phyloP scores from a whole-genome alignment of 2,329 filamentous ascomycete species.

The Alternaria solani region DNA sequence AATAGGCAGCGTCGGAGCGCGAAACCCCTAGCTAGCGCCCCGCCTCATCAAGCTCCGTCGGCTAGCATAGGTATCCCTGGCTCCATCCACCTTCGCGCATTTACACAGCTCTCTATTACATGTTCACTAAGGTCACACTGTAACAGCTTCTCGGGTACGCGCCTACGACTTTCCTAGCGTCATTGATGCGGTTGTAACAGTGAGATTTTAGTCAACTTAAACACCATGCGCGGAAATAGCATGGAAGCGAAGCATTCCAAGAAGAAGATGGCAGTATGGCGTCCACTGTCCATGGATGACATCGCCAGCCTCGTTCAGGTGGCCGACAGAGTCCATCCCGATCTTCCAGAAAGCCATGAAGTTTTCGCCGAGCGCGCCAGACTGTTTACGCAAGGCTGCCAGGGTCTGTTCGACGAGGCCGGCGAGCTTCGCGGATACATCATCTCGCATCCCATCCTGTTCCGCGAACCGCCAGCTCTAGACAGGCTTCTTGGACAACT shows the following conservation, averaged over 20 bases:
- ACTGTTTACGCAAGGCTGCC: conserved; percentile 25
- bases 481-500: not conserved
- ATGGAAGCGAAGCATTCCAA: not conserved
- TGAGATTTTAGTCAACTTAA: not conserved
- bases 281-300: conserved; percentile 10
- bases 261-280: conserved; percentile 8
- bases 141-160: not conserved
- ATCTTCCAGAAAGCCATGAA: conserved; percentile 23
- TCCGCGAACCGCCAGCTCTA: not conserved
- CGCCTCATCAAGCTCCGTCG: too few relatives aligned
- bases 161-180: not conserved
- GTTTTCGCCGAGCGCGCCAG: conserved; percentile 26
- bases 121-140: not conserved
- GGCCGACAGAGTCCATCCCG: conserved; percentile 21
- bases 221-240: not conserved
- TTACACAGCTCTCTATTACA: not conserved
- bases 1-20: too few relatives aligned
- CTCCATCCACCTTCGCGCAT: too few relatives aligned
- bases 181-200: not conserved
- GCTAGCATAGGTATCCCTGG: too few relatives aligned
- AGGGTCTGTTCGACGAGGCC: conserved; percentile 16
- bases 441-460: conserved; percentile 27
- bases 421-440: conserved; percentile 22
- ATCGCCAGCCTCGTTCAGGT: conserved; percentile 13
- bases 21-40: too few relatives aligned